Evolutionary conservation across 2,329 filamentous ascomycete species (phyloP).

Genomic region (Aspergillus sp.): DNA sequence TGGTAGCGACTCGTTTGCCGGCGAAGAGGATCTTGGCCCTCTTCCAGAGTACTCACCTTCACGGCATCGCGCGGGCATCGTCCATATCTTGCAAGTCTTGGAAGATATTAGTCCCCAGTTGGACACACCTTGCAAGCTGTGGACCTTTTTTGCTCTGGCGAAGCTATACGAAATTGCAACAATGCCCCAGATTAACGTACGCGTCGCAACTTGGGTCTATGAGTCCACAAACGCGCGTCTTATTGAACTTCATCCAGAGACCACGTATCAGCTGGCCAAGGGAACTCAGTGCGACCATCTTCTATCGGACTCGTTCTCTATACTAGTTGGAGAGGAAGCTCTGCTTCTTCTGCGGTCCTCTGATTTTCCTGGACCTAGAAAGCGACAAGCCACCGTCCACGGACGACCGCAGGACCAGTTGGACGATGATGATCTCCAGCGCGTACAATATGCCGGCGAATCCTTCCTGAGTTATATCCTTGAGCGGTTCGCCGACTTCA

Average conservation of each 20-base stretch:
- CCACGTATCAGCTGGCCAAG: constrained; percentile 61
- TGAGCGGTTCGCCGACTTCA: constrained; percentile 37
- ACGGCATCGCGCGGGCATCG: constrained; percentile 66
- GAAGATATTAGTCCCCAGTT: constrained; percentile 59
- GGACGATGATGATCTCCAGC: constrained; percentile 60
- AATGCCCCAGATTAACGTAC: constrained; percentile 45
- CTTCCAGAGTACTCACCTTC: constrained; percentile 65
- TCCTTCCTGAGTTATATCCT: constrained; percentile 56
- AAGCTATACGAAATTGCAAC: constrained; percentile 58
- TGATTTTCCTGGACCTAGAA: constrained; percentile 1
- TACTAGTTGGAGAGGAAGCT: constrained; percentile 67
- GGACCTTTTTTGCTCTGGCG: constrained; percentile 67
- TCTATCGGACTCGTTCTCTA: constrained; percentile 56
- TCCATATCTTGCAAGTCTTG: constrained; percentile 64
- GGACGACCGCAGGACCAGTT: constrained; percentile 55
- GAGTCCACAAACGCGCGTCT: constrained; percentile 60
- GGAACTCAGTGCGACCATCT: constrained; percentile 41
- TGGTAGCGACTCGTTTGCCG: constrained; percentile 52
- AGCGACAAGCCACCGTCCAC: constrained; percentile 40
- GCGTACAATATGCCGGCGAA: constrained; percentile 63
- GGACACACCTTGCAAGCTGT: constrained; percentile 69
- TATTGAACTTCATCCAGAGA: constrained; percentile 67
- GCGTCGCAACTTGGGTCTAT: constrained; percentile 64
- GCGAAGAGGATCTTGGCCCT: constrained; percentile 14
- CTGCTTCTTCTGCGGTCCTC: constrained; percentile 45